Percentiles rank a stretch among this genome's conserved stretches.
Evolutionary conservation across 2,329 filamentous ascomycete genomes (phyloP).

Genomic region (Ciborinia camelliae): DNA sequence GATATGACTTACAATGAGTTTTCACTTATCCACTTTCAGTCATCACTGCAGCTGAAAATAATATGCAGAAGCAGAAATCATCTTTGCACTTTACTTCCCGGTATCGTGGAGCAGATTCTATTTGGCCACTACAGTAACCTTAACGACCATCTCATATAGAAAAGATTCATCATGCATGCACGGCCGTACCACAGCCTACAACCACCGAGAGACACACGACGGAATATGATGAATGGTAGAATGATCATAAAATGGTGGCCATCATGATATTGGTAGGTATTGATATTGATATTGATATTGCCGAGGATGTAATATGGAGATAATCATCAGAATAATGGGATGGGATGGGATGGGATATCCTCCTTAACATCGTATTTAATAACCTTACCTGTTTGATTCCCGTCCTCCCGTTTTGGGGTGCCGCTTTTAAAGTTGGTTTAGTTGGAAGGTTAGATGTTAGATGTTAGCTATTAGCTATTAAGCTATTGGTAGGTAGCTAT

Average conservation of each 20-base stretch:
- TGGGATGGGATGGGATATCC: neutral
- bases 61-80: conserved; percentile 7
- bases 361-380: neutral
- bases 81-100: conserved; percentile 14
- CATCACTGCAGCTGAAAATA: conserved; percentile 18
- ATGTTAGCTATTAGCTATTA: too few species aligned
- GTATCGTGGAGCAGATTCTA: conserved; percentile 16
- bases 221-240: conserved; percentile 1
- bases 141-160: neutral
- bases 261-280: neutral
- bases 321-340: neutral
- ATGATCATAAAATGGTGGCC: neutral
- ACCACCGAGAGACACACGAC: conserved; percentile 3
- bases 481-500: too few species aligned
- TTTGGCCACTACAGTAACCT: conserved; percentile 11
- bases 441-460: too few species aligned
- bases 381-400: neutral
- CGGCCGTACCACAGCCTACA: conserved; percentile 19
- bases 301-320: conserved; percentile 6
- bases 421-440: neutral
- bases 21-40: conserved; percentile 18
- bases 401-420: neutral
- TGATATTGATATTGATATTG: neutral
- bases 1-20: neutral
- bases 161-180: conserved; percentile 14